Percentiles rank a stretch among this genome's conserved stretches.
Conservation (phyloP, 345 rosid species). For the Draba incana region DNA sequence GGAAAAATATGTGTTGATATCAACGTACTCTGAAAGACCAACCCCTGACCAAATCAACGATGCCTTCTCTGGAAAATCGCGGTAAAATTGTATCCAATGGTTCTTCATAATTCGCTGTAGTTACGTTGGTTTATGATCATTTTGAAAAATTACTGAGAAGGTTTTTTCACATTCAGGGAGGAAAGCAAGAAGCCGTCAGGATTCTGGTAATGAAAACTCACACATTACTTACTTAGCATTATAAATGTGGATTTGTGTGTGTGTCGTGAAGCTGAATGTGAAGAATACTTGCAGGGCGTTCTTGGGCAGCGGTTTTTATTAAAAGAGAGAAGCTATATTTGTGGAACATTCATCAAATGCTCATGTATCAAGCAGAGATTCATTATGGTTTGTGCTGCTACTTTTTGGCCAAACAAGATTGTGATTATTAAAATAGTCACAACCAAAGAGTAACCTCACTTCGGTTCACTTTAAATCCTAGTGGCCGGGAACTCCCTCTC, state of each 20-base stretch:
- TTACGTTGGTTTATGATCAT: background rate
- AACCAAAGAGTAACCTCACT: too few species aligned
- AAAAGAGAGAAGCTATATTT: slow-evolving; percentile 25
- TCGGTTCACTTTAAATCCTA: too few species aligned
- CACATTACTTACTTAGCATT: background rate
- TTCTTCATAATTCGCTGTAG: background rate
- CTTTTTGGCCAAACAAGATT: too few species aligned
- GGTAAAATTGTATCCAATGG: slow-evolving; percentile 43
- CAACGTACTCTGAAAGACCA: slow-evolving; percentile 63
- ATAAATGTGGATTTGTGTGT: background rate
- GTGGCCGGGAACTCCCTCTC: too few species aligned
- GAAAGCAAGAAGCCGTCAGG: slow-evolving; percentile 63
- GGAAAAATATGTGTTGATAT: slow-evolving; percentile 67
- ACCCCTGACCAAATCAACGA: slow-evolving; percentile 68
- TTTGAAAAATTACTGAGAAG: slow-evolving; percentile 5
- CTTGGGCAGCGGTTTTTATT: slow-evolving; percentile 56
- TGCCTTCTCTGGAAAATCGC: slow-evolving; percentile 68
- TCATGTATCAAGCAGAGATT: background rate
- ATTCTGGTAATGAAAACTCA: slow-evolving; percentile 56
- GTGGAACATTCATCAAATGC: background rate
- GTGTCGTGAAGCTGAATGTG: background rate
- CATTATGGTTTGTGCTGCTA: background rate
- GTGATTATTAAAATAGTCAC: too few species aligned
- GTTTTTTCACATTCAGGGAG: slow-evolving; percentile 43
- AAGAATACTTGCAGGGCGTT: slow-evolving; percentile 55